Evolutionary conservation across 176 grass and related monocot species (phyloP), one percentile per base, ranked within the genome.

Genomic region (Chloris gayana): DNA sequence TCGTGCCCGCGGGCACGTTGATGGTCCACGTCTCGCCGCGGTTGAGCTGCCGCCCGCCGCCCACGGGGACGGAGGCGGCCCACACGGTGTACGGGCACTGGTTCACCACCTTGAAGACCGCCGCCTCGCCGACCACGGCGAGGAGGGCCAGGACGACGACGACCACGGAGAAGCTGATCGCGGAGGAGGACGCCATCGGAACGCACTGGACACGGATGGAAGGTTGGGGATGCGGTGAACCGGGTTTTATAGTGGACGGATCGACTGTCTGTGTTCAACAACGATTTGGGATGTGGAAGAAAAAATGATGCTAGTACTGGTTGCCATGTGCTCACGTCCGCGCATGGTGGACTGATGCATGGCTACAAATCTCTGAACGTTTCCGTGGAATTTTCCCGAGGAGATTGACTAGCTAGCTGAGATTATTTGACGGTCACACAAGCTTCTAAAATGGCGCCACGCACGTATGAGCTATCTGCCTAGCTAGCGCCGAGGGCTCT

Each of bases 11-110:
- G 0, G 59, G 35, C 0, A 68, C 83, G 19, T 33, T 54, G 64
- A 87, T 44, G 44, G 54, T 3, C 38, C 83, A 87, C 9, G 46
- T 19, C 35, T 88, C 75, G 37, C 80, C 75, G 12, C 69, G 61
- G 70, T 78, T 69, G 30, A 92, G 75, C 79, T 56, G 80, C 0
- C 57, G 74, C 1, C 90, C 87, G 26, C 90, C 80, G 46, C 87
- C 85, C 18, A 72, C 89, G 5, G 90, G 80, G 33, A 35, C 21
- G 15, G 83, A 66, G 0, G 70, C 87, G 0, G 87, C 87, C 90
- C 90, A 89, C 41, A 92, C 90, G 4, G 87, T 92, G 79, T 64
- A 89, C 11, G 83, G 47, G 87, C 87, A 87, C 79, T 83, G 77
- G 77, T 93, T 93, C 71, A 79, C 30, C 27, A 87, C 77, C 2